Evolutionary conservation across 805 yeast genomes (phyloP).

Genomic region (Saccharomyces kudriavzevii): DNA sequence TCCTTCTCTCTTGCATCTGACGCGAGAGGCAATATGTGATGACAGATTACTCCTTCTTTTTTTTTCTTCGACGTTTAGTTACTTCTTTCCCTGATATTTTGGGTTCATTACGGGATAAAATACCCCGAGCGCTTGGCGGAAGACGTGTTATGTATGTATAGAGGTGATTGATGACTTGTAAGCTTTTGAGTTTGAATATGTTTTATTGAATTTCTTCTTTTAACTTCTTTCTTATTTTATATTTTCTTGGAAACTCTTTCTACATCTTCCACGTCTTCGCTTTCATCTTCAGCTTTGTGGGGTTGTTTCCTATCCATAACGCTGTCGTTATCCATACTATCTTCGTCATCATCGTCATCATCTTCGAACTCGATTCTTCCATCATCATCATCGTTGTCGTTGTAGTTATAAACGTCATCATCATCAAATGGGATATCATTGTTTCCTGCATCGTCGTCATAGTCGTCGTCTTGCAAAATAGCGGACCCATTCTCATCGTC

Average conservation of each 20-base stretch:
- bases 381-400: slow-evolving; percentile 41
- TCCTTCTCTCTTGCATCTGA: not conserved
- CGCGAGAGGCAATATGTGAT: not conserved
- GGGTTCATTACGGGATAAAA: not conserved
- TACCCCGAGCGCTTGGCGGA: not conserved
- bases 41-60: not conserved
- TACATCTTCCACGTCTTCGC: slow-evolving; percentile 27
- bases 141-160: not conserved
- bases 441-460: slow-evolving; percentile 39
- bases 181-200: not conserved
- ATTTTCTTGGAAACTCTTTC: slow-evolving; percentile 20
- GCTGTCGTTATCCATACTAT: slow-evolving; percentile 30
- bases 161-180: not conserved
- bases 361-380: slow-evolving; percentile 28
- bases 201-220: not conserved
- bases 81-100: not conserved
- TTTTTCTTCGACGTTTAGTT: not conserved
- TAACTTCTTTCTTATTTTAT: not conserved
- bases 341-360: slow-evolving; percentile 24
- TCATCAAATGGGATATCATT: slow-evolving; percentile 31
- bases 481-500: slow-evolving; percentile 58
- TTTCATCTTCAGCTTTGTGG: slow-evolving; percentile 27
- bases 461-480: slow-evolving; percentile 36
- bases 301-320: slow-evolving; percentile 31
- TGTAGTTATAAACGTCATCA: slow-evolving; percentile 43